Evolutionary conservation across 495 filamentous ascomycete genomes (phyloP).

Genomic region (Talaromyces borbonicus): DNA sequence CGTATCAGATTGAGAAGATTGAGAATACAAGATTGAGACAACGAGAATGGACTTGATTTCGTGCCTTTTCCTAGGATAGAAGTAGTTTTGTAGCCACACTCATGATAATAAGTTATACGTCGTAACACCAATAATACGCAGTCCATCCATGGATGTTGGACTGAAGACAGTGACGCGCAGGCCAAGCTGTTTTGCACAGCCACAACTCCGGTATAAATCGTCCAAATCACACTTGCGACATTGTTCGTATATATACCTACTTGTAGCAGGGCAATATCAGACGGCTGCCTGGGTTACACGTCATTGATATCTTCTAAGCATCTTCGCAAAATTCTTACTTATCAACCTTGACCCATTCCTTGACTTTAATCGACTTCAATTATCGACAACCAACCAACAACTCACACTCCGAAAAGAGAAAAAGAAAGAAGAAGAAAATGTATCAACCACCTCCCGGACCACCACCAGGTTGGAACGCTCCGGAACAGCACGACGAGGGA

Average conservation of each 20-base stretch:
- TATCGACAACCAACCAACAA: not conserved
- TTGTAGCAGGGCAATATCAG: not conserved
- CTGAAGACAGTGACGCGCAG: not conserved
- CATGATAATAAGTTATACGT: too few relatives aligned
- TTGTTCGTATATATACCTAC: too few relatives aligned
- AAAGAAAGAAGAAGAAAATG: not conserved
- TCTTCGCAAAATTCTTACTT: not conserved
- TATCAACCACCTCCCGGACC: slow-evolving; percentile 6
- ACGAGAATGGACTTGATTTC: too few relatives aligned
- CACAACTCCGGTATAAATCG: too few relatives aligned
- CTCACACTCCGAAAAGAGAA: not conserved
- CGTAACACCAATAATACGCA: too few relatives aligned
- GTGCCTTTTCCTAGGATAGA: too few relatives aligned
- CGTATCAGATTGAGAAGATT: too few relatives aligned
- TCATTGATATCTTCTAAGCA: not conserved
- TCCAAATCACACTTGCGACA: too few relatives aligned
- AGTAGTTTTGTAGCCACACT: too few relatives aligned
- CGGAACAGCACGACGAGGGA: slow-evolving; percentile 1
- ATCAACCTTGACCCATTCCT: too few relatives aligned
- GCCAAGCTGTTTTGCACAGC: not conserved
- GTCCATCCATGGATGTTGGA: not conserved
- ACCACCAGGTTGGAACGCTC: slow-evolving; percentile 2
- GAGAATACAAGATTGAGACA: too few relatives aligned
- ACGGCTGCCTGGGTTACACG: not conserved
- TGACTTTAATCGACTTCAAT: too few relatives aligned